Evolutionary conservation across 208 protist species (phyloP).

Genomic region (Trypanosoma lewisi): DNA sequence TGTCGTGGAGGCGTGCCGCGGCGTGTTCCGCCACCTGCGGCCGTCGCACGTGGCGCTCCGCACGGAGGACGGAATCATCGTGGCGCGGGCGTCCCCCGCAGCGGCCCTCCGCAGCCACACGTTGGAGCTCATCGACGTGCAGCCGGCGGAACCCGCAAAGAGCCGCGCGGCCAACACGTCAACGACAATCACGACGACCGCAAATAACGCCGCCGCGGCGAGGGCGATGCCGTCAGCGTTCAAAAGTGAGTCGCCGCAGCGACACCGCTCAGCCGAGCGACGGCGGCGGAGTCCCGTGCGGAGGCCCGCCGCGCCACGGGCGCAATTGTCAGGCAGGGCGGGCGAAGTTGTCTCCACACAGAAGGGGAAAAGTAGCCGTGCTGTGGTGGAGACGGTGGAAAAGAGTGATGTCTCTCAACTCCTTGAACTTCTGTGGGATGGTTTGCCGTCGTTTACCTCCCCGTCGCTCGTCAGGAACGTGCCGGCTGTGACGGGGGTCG

Average conservation of each 20-base stretch:
- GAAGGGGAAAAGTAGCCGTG: background rate
- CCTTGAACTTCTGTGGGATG: slow-evolving; percentile 13
- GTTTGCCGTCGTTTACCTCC: slow-evolving; percentile 12
- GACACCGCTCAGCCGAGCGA: background rate
- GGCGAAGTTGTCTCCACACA: background rate
- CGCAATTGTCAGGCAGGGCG: background rate
- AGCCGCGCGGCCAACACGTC: background rate
- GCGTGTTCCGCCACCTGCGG: slow-evolving; percentile 14
- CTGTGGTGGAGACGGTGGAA: background rate
- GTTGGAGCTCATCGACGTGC: slow-evolving; percentile 15
- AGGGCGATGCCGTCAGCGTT: background rate
- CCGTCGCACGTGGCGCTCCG: slow-evolving; percentile 12
- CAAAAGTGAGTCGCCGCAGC: background rate
- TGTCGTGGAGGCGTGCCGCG: slow-evolving; percentile 20
- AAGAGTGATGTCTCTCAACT: background rate
- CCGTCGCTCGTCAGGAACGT: background rate
- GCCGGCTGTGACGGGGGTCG: background rate
- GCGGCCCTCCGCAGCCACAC: slow-evolving; percentile 17
- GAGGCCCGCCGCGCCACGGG: background rate
- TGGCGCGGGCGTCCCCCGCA: slow-evolving; percentile 18
- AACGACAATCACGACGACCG: background rate
- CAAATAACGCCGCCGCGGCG: background rate
- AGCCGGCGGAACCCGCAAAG: background rate
- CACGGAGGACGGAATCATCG: slow-evolving; percentile 24
- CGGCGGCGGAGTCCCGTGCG: background rate